A percentile compares a stretch with the other conserved stretches of the same genome.
Conservation (phyloP, 441 rosid species). For the Capsella rubella region DNA sequence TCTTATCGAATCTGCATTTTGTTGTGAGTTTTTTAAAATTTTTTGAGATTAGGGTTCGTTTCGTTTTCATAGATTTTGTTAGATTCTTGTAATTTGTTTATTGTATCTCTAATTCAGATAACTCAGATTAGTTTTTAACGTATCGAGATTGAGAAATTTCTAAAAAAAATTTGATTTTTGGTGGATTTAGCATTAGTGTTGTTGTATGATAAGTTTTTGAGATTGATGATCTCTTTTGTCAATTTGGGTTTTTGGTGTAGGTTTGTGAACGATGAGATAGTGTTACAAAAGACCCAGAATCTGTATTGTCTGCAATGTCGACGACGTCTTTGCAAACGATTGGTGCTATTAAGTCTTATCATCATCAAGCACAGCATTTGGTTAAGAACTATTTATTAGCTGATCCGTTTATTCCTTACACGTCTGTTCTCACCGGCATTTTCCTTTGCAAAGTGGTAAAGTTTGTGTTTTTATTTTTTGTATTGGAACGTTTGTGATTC, state of each 20-base stretch:
- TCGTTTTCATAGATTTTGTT: conserved; percentile 2
- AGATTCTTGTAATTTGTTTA: conserved; percentile 6
- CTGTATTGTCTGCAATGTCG: conserved; percentile 43
- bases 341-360: conserved; percentile 58
- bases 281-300: neutral
- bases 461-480: neutral
- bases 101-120: neutral
- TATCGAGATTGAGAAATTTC: neutral
- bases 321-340: conserved; percentile 56
- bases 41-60: conserved; percentile 32
- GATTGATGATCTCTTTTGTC: conserved; percentile 26
- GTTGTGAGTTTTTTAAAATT: neutral
- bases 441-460: conserved; percentile 78
- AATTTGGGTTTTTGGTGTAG: conserved; percentile 29
- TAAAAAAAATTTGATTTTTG: conserved; percentile 8
- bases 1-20: conserved; percentile 41
- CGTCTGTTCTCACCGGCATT: conserved; percentile 65
- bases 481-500: neutral
- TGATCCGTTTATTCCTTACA: conserved; percentile 66
- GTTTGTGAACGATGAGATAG: conserved; percentile 30
- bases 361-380: conserved; percentile 60
- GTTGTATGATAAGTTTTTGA: neutral
- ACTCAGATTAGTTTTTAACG: neutral
- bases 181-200: neutral
- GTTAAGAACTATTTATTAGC: conserved; percentile 60